phyloP scores from a whole-genome alignment of 345 rosid species.

The Populus euphratica region DNA sequence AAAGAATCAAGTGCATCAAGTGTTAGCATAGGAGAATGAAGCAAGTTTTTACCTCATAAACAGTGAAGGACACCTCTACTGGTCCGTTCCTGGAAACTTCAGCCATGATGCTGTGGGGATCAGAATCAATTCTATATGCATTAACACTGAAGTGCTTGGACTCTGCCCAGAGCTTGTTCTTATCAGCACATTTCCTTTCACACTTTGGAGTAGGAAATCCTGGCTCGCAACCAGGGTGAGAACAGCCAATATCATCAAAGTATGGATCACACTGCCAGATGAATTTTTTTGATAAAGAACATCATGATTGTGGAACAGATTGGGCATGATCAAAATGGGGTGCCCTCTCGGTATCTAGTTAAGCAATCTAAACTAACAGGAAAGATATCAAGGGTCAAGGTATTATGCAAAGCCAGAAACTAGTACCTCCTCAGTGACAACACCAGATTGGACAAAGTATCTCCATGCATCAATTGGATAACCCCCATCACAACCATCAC shows the following conservation, averaged over 20 bases:
- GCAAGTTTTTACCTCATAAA: constrained; percentile 63
- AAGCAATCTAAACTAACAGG: neutral
- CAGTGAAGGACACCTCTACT: constrained; percentile 84
- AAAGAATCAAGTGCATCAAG: neutral
- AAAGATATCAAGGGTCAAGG: neutral
- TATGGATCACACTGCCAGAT: constrained; percentile 80
- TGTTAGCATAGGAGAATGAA: neutral
- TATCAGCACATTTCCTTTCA: constrained; percentile 58
- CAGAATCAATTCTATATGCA: constrained; percentile 65
- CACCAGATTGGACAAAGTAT: constrained; percentile 68
- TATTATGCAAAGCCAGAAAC: neutral
- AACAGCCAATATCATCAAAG: constrained; percentile 80
- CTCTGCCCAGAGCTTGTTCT: constrained; percentile 64
- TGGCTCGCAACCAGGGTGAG: constrained; percentile 98
- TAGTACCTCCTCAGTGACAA: constrained; percentile 87
- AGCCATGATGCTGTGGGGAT: constrained; percentile 73
- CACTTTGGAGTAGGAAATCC: constrained; percentile 81
- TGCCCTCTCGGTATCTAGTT: neutral
- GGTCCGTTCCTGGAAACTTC: constrained; percentile 89
- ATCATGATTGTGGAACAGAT: neutral
- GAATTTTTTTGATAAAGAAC: neutral
- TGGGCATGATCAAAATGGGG: neutral
- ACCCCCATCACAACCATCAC: constrained; percentile 88
- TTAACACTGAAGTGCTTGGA: constrained; percentile 76
- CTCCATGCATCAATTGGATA: constrained; percentile 80